Base-by-base conservation (phyloP, 2,329 filamentous ascomycete genomes). In the Ophiostoma pallidulum region DNA sequence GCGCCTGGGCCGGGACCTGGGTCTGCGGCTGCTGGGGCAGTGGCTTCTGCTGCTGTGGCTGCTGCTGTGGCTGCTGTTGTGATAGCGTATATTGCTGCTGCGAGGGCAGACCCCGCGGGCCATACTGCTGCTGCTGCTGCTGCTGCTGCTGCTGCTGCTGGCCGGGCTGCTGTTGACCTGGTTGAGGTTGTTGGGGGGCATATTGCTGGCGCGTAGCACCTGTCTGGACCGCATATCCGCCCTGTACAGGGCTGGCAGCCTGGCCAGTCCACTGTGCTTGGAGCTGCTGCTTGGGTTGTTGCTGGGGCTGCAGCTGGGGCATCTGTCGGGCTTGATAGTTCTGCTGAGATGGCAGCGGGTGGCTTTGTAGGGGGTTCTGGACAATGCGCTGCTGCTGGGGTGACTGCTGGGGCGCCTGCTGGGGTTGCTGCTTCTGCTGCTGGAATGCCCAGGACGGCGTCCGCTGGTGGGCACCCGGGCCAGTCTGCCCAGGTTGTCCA, bases 381-480 rank as follows among this genome's bases (percentile, higher is more conserved):
- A 20, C 3, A 22, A 37, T 18, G 13, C 26, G 29, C 13, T 41
- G 45, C 31, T 16, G 31, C 20, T 41, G 45, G 14, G 12, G 35
- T 6, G 24, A 28, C 6, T 41, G 48, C 19, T 47, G 45, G n/a
- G n/a, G n/a, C n/a, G n/a, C n/a, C 13, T 22, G 47, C 29, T 48
- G 46, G 24, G 47, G 51, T 14, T 20, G 45, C 32, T 49, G 45
- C 35, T 52, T 45, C 35, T 49, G 46, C 3, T 22, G 39, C 19
- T 45, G 41, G 28, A 46, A 28, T 14, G n/a, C 51, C 29, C 45
- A 42, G 8, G 38, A 42, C 24, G 32, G 20, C 16, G 37, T 36
- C 12, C 39, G 45, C 24, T 37, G 38, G 4, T 47, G 38, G 7
- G 31, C 29, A 1, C 16, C 35, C 4, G 18, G 18, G 16, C 16